Evolutionary conservation across 2,329 filamentous ascomycete species (phyloP), one percentile per base, ranked within the genome.

Genomic region (Pseudogymnoascus sp.): DNA sequence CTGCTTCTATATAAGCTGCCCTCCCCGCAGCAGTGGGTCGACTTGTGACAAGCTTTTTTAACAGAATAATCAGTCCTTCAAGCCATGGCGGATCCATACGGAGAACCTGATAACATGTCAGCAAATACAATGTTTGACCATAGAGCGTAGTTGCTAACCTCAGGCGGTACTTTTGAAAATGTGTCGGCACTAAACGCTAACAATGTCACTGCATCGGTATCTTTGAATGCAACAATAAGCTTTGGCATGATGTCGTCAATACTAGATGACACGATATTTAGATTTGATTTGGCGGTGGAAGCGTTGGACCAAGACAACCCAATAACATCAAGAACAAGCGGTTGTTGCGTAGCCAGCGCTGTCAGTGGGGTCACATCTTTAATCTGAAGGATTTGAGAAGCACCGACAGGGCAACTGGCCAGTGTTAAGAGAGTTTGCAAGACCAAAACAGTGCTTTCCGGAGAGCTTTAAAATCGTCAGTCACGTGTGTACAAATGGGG

Each of bases 141-240:
- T 7, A 26, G 19, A 59, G 16, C 31, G 38, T 40, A 19, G 41
- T 6, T 19, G 73, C 78, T 69, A 73, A 85, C 84, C 65, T 76
- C 72, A 11, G 78, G 73, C 22, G 80, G 75, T 8, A 84, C 74
- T 59, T 79, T 79, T 4, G 79, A 76, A 2, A 88, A 71, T 50
- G 85, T 75, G 46, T 75, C 75, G 14, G 79, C 81, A n/a, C 86
- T 68, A 68, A 87, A 87, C 40, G 77, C 77, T 2, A 88, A 74
- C 3, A 88, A 75, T 0, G 83, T 87, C 3, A 84, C 82, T 4
- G 79, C 83, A 69, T 88, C 84, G 8, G 84, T 87, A 10, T 80
- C 80, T 38, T 77, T 81, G 69, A 86, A 88, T 0, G 80, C 79
- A 6, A 79, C 75, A 6, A 82, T 76, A 2, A 88, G 76, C 7